phyloP scores from a whole-genome alignment of 176 grass and related monocot species.

The Typha latifolia region DNA sequence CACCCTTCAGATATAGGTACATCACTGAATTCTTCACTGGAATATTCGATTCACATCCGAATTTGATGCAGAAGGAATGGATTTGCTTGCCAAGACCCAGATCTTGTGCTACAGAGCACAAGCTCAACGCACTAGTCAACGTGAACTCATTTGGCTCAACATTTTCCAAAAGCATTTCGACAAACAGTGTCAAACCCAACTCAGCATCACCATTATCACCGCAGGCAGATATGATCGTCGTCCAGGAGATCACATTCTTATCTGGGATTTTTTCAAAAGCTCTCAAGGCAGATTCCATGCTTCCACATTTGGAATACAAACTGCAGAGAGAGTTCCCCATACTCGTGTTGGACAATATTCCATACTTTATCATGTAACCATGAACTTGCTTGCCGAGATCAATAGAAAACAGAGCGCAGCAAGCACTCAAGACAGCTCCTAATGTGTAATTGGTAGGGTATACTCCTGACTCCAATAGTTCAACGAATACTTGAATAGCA shows the following conservation, averaged over 20 bases:
- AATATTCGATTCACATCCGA: conserved; percentile 41
- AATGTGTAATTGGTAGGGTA: conserved; percentile 56
- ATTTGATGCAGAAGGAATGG: conserved; percentile 65
- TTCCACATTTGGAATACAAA: conserved; percentile 53
- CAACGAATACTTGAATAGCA: conserved; percentile 34
- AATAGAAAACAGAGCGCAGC: conserved; percentile 9
- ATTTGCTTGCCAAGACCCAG: conserved; percentile 60
- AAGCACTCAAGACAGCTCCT: conserved; percentile 38
- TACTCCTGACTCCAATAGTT: conserved; percentile 36
- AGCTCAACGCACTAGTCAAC: conserved; percentile 56
- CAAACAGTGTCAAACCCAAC: conserved; percentile 50
- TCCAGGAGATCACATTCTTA: conserved; percentile 86
- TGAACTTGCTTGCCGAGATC: conserved; percentile 57
- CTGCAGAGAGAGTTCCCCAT: conserved; percentile 56
- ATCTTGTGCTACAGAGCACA: conserved; percentile 50
- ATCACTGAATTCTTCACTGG: conserved; percentile 63
- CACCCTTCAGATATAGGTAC: conserved; percentile 67
- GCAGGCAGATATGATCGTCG: conserved; percentile 56
- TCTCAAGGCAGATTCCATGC: conserved; percentile 34
- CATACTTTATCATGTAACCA: conserved; percentile 52
- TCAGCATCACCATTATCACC: conserved; percentile 46
- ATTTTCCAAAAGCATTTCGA: conserved; percentile 53
- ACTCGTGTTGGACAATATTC: conserved; percentile 32
- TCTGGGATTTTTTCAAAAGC: conserved; percentile 40
- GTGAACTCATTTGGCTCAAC: conserved; percentile 59